These are phyloP conservation scores for Aquilaria yunnanensis DNA, from an alignment of 345 rosid species.

Conservation along the genomic window DNA sequence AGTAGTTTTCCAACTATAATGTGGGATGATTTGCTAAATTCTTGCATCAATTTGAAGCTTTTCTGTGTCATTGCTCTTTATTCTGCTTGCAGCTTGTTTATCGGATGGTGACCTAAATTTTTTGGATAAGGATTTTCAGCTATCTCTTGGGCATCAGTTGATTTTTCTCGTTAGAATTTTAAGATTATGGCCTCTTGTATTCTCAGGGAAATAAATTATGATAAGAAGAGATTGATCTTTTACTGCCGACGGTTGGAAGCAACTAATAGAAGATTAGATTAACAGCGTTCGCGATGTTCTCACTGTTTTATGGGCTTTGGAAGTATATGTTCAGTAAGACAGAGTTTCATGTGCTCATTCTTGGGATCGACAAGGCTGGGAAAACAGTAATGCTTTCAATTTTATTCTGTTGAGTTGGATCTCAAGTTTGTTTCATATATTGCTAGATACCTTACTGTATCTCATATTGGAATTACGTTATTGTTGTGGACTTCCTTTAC, in stretches of 20 bases:
- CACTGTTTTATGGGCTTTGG: slow-evolving; percentile 92
- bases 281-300: slow-evolving; percentile 68
- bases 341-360: slow-evolving; percentile 91
- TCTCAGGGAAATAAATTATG: slow-evolving; percentile 13
- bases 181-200: not conserved
- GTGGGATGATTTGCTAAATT: too few species aligned
- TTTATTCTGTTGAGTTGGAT: not conserved
- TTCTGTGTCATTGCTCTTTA: too few species aligned
- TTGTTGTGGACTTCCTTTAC: slow-evolving; percentile 1
- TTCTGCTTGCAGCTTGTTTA: too few species aligned
- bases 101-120: not conserved
- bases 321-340: slow-evolving; percentile 78
- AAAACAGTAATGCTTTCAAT: slow-evolving; percentile 58
- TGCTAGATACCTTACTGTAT: not conserved
- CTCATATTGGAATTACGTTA: not conserved
- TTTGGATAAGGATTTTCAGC: not conserved
- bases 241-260: slow-evolving; percentile 17
- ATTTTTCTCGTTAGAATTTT: slow-evolving; percentile 1
- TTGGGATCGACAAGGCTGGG: slow-evolving; percentile 96
- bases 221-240: slow-evolving; percentile 12
- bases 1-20: too few species aligned
- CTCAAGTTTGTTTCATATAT: too few species aligned
- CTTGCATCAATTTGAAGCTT: too few species aligned
- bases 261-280: slow-evolving; percentile 3
- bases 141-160: not conserved